Conservation (phyloP, 2,329 filamentous ascomycete species). For the Colletotrichum liaoningense region DNA sequence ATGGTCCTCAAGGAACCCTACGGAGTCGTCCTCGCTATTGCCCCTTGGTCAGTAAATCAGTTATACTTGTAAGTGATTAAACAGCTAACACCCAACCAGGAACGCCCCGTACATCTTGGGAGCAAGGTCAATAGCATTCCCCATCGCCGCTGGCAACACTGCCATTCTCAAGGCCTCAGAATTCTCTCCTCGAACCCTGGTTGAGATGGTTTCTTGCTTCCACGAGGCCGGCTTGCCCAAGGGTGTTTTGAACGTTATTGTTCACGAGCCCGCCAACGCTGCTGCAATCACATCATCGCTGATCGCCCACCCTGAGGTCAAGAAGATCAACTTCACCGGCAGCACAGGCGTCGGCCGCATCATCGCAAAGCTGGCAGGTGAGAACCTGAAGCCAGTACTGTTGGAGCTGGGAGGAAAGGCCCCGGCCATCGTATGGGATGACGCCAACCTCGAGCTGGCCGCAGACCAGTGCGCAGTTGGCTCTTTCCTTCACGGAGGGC, state of each 20-base stretch:
- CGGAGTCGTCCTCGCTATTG: constrained; percentile 83
- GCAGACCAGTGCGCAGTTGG: constrained; percentile 76
- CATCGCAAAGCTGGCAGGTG: constrained; percentile 76
- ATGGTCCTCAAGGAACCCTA: constrained; percentile 77
- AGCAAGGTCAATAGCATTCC: constrained; percentile 66
- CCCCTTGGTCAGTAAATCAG: constrained; percentile 74
- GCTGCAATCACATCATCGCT: constrained; percentile 74
- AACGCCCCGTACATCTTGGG: constrained; percentile 69
- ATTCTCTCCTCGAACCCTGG: constrained; percentile 71
- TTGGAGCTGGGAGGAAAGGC: constrained; percentile 89
- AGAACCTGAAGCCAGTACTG: constrained; percentile 81
- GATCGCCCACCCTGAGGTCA: constrained; percentile 74
- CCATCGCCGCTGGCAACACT: constrained; percentile 84
- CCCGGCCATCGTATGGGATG: constrained; percentile 80
- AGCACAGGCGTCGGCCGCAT: constrained; percentile 79
- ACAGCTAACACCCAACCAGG: constrained; percentile 48
- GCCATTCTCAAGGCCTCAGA: constrained; percentile 80
- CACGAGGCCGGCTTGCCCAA: constrained; percentile 80
- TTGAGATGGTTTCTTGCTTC: constrained; percentile 72
- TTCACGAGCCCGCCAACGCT: constrained; percentile 73
- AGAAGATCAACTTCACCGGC: constrained; percentile 90
- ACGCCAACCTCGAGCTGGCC: constrained; percentile 80
- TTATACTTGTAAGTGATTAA: background rate
- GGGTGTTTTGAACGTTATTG: constrained; percentile 80
- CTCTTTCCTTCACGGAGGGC: constrained; percentile 78